phyloP scores from a whole-genome alignment of 176 grass and related monocot genomes.

The Carex pumila region DNA sequence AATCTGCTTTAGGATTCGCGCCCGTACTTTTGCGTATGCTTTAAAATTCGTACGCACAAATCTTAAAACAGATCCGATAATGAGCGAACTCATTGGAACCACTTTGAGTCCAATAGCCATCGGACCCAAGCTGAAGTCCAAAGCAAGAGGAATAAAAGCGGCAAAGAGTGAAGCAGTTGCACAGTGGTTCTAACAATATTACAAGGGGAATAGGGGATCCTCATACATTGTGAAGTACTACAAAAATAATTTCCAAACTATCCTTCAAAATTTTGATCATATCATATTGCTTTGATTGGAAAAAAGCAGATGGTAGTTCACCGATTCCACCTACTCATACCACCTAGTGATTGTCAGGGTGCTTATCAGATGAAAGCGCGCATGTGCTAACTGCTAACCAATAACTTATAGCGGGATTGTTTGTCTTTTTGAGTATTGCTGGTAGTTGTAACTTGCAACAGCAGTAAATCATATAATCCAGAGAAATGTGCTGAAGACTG shows the following conservation, averaged over 20 bases:
- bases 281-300: not conserved
- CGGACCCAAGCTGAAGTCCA: too few relatives aligned
- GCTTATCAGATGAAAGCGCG: not conserved
- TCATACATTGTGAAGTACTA: not conserved
- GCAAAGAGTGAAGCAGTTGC: not conserved
- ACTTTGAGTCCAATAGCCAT: too few relatives aligned
- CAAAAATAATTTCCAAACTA: not conserved
- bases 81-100: too few relatives aligned
- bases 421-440: too few relatives aligned
- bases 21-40: too few relatives aligned
- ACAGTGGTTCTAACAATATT: not conserved
- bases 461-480: too few relatives aligned
- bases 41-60: too few relatives aligned
- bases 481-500: too few relatives aligned
- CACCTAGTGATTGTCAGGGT: slow-evolving; percentile 12
- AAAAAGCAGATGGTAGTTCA: slow-evolving; percentile 1
- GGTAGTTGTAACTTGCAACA: too few relatives aligned
- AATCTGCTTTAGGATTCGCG: too few relatives aligned
- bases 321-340: slow-evolving; percentile 9
- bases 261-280: not conserved
- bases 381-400: not conserved
- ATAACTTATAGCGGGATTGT: too few relatives aligned
- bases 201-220: not conserved
- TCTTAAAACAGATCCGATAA: too few relatives aligned
- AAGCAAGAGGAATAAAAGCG: not conserved